A percentile compares a stretch with the other conserved stretches of the same genome.
phyloP scores from a whole-genome alignment of 164 flowering plant genomes.

The Houttuynia cordata region DNA sequence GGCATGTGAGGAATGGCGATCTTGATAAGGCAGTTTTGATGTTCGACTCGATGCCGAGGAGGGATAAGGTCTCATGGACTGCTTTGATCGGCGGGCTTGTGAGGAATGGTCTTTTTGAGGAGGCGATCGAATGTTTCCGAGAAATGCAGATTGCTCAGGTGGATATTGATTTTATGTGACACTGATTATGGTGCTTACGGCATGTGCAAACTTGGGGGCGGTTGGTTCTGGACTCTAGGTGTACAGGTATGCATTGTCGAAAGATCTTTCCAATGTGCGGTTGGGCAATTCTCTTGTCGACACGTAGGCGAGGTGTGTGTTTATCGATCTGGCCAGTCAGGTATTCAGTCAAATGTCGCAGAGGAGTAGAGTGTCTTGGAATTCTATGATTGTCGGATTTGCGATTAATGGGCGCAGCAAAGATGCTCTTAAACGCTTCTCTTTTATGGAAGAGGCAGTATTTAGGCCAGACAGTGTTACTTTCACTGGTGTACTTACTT shows the following conservation, averaged over 20 bases:
- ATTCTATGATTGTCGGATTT: slow-evolving; percentile 7
- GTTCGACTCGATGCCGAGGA: slow-evolving; percentile 2
- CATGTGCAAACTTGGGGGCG: slow-evolving; percentile 7
- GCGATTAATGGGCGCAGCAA: slow-evolving; percentile 7
- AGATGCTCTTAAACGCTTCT: slow-evolving; percentile 4
- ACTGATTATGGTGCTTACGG: slow-evolving; percentile 2
- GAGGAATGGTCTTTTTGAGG: slow-evolving; percentile 6
- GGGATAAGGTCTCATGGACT: slow-evolving; percentile 11
- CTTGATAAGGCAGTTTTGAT: slow-evolving; percentile 1
- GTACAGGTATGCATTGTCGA: slow-evolving; percentile 1
- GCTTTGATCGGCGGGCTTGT: slow-evolving; percentile 10
- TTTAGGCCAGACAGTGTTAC: slow-evolving; percentile 6
- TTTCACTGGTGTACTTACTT: slow-evolving; percentile 10
- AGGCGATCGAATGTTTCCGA: slow-evolving; percentile 7
- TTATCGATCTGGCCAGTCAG: slow-evolving; percentile 3
- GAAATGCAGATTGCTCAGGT: slow-evolving; percentile 6
- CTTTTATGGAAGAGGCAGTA: slow-evolving; percentile 6
- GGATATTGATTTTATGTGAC: slow-evolving; percentile 6
- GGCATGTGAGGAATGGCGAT: slow-evolving; percentile 7
- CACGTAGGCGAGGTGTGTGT: slow-evolving; percentile 8
- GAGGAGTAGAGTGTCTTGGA: slow-evolving; percentile 8
- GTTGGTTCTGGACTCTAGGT: slow-evolving; percentile 5
- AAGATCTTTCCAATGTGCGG: slow-evolving; percentile 2
- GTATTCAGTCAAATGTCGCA: slow-evolving; percentile 6
- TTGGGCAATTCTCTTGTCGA: slow-evolving; percentile 6